These are phyloP conservation scores for Cercospora sesami DNA, from an alignment of 2,329 filamentous ascomycete species.

Conservation along the genomic window DNA sequence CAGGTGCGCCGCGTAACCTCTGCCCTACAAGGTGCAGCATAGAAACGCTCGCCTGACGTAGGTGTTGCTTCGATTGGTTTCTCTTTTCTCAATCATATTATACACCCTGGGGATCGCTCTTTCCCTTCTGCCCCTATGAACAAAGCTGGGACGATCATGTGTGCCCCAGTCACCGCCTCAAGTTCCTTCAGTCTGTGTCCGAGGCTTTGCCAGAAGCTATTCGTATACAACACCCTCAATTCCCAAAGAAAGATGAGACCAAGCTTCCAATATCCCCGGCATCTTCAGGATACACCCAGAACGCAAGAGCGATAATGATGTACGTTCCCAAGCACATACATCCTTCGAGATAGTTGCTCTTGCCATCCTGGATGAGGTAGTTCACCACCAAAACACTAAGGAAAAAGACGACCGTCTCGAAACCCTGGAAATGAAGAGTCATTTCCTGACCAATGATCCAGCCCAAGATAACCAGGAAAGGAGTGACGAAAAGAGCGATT, in stretches of 20 bases:
- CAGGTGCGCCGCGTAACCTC: not conserved
- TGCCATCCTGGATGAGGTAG: constrained; percentile 80
- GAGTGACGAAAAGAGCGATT: constrained; percentile 60
- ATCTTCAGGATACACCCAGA: constrained; percentile 57
- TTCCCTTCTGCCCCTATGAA: not conserved
- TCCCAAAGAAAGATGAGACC: constrained; percentile 23
- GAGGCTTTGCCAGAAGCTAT: not conserved
- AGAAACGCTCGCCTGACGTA: not conserved
- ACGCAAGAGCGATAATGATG: constrained; percentile 60
- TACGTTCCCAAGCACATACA: constrained; percentile 60
- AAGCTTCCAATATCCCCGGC: constrained; percentile 25
- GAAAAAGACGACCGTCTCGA: constrained; percentile 85
- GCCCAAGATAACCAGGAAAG: constrained; percentile 58
- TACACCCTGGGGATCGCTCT: not conserved
- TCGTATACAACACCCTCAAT: constrained; percentile 8
- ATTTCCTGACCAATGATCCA: constrained; percentile 56
- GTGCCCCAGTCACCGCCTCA: not conserved
- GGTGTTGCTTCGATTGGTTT: not conserved
- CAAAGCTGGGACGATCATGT: not conserved
- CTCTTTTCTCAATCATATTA: not conserved
- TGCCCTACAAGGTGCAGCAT: not conserved
- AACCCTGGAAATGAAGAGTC: constrained; percentile 80
- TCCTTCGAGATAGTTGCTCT: constrained; percentile 85
- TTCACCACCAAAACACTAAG: constrained; percentile 83
- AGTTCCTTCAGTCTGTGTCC: constrained; percentile 1